Base-by-base conservation (phyloP, 495 filamentous ascomycete genomes). In the Talaromyces proteolyticus region DNA sequence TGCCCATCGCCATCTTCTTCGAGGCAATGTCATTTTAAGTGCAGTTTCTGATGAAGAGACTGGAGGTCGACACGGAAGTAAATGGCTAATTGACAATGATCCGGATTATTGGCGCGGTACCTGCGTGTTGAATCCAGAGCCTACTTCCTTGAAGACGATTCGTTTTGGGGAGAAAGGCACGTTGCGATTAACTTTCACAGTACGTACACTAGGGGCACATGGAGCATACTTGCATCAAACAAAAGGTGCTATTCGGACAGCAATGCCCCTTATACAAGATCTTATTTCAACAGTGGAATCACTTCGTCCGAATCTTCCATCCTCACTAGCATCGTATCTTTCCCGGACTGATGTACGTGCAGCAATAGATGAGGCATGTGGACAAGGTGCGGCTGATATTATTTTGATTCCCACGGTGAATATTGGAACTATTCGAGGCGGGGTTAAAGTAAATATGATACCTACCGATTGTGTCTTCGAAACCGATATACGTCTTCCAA, bases 141-240 rank as follows among this genome's bases (percentile, higher is more conserved):
- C 47, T 6, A 21, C 29, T 2, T 29, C 34, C 6, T 23, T 19
- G 16, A n/a, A 49, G 3, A 24, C 47, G 0, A 40, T 49, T 4
- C 47, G 47, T 11, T 49, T 49, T 17, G 38, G 47, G 8, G 47
- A 49, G 18, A 49, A 49, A 36, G 47, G 47, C 1, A 49, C 29
- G 18, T 25, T 49, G 20, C 20, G 47, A 10, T 23, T 49, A 16
- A 41, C 47, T 6, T 26, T 12, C 12, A 49, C 47, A 10, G 19
- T 23, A 2, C 17, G 8, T 1, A 49, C 47, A n/a, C 11, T 10
- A 16, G 47, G 36, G 0, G 47, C 36, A 22, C 47, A 49, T 18
- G 47, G 47, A 8, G 47, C 47, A 3, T 49, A 49, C 24, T 11
- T 40, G 21, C 39, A 49, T 41, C 16, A 39, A 21, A 40, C 29